Percentiles rank a stretch among this genome's conserved stretches.
Conservation (phyloP, 306 rosid species). For the Adenanthera pavonina region DNA sequence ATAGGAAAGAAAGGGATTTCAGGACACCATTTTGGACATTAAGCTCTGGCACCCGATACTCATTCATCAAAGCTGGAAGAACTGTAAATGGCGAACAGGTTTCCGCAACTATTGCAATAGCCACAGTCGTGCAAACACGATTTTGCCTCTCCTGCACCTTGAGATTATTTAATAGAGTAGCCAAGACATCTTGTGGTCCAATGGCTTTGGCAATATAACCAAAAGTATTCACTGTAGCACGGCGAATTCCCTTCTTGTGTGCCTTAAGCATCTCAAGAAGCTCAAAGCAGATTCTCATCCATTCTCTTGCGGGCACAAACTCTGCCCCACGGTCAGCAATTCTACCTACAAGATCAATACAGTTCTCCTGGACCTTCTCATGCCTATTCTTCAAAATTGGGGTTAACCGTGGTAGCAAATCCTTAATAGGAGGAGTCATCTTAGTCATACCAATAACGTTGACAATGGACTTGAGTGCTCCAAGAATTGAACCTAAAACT, state of each 20-base stretch:
- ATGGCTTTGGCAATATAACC: slow-evolving; percentile 95
- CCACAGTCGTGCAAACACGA: slow-evolving; percentile 96
- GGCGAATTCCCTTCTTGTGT: slow-evolving; percentile 92
- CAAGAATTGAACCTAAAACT: slow-evolving; percentile 91
- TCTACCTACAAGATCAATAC: slow-evolving; percentile 93
- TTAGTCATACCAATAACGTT: slow-evolving; percentile 98
- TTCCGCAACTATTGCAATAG: slow-evolving; percentile 94
- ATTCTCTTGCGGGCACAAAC: slow-evolving; percentile 94
- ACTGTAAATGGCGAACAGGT: slow-evolving; percentile 96
- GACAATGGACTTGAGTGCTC: slow-evolving; percentile 95
- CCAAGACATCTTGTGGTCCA: slow-evolving; percentile 94
- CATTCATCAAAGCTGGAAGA: slow-evolving; percentile 94
- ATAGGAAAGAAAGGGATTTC: slow-evolving; percentile 90
- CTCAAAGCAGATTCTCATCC: slow-evolving; percentile 99
- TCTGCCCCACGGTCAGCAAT: slow-evolving; percentile 99
- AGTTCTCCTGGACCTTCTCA: slow-evolving; percentile 95
- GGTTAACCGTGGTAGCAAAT: slow-evolving; percentile 91
- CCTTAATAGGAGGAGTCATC: slow-evolving; percentile 99
- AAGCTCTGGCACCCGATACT: slow-evolving; percentile 95
- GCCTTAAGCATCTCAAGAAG: slow-evolving; percentile 99
- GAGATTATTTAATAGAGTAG: slow-evolving; percentile 82
- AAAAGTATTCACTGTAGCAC: slow-evolving; percentile 90
- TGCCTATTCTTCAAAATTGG: slow-evolving; percentile 97
- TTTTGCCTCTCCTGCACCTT: slow-evolving; percentile 97
- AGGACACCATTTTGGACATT: slow-evolving; percentile 95